Evolutionary conservation across 768 basidiomycete species (phyloP).

Genomic region (Roridomyces roridus): DNA sequence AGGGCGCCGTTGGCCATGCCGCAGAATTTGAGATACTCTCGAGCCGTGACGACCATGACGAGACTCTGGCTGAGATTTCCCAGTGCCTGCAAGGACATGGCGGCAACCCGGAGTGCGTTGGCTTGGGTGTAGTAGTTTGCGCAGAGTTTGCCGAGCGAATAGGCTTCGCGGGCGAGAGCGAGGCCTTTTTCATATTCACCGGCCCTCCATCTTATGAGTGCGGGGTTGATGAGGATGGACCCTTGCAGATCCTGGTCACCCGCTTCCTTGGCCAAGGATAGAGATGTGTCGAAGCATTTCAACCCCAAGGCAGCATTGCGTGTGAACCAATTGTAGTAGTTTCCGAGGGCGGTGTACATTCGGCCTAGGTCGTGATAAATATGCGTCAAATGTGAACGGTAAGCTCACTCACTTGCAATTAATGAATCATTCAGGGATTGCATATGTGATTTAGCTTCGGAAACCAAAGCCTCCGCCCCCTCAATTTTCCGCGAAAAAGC

Average conservation of each 20-base stretch:
- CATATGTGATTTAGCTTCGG: neutral
- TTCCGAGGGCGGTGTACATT: too few species aligned
- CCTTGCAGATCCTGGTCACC: neutral
- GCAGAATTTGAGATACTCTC: neutral
- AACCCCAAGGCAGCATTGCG: too few species aligned
- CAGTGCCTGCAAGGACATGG: neutral
- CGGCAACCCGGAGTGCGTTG: neutral
- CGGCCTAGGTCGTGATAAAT: too few species aligned
- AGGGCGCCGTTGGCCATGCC: neutral
- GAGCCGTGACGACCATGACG: neutral
- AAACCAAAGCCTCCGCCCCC: neutral
- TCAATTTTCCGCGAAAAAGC: neutral
- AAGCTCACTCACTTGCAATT: too few species aligned
- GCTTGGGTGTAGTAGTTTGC: neutral
- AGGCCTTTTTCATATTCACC: neutral
- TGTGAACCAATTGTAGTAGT: too few species aligned
- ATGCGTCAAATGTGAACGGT: too few species aligned
- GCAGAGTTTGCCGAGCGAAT: neutral
- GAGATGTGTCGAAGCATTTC: too few species aligned
- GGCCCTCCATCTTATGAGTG: neutral
- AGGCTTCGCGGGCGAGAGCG: neutral
- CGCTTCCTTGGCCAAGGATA: too few species aligned
- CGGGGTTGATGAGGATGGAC: neutral
- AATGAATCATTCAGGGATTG: neutral
- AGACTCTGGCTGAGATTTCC: neutral